A percentile compares a stretch with the other conserved stretches of the same genome.
These are phyloP conservation scores for Aspergillus carlsbadensis DNA, from an alignment of 495 filamentous ascomycete genomes.

Conservation along the genomic window DNA sequence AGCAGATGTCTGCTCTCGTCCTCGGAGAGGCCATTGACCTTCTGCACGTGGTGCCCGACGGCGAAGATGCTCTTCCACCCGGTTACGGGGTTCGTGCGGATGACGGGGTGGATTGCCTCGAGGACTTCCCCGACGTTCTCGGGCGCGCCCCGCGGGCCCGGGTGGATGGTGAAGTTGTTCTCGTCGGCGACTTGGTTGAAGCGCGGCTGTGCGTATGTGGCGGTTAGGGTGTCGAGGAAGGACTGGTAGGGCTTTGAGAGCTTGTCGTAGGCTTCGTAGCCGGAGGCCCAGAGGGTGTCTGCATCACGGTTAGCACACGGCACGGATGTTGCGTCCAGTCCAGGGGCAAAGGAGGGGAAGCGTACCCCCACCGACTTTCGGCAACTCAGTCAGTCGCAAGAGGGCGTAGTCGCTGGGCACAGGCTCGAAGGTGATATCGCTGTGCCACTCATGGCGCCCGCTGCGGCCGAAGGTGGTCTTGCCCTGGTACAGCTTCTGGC, in stretches of 20 bases:
- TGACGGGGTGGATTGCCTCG: slow-evolving; percentile 58
- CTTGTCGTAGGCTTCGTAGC: slow-evolving; percentile 73
- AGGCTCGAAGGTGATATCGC: slow-evolving; percentile 72
- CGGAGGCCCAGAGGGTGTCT: slow-evolving; percentile 66
- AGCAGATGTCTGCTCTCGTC: slow-evolving; percentile 46
- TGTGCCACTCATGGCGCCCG: slow-evolving; percentile 55
- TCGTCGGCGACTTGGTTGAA: slow-evolving; percentile 15
- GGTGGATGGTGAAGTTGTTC: slow-evolving; percentile 47
- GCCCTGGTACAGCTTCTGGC: slow-evolving; percentile 54
- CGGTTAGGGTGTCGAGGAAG: slow-evolving; percentile 64
- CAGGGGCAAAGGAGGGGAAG: not conserved
- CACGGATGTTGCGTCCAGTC: too few species aligned
- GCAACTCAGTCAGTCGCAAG: slow-evolving; percentile 61
- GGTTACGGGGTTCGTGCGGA: slow-evolving; percentile 74
- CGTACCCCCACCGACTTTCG: slow-evolving; percentile 67
- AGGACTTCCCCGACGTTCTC: slow-evolving; percentile 59
- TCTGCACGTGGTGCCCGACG: slow-evolving; percentile 27
- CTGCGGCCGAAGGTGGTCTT: slow-evolving; percentile 24
- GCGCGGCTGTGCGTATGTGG: slow-evolving; percentile 42
- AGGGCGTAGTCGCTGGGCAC: slow-evolving; percentile 67
- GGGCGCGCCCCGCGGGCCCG: slow-evolving; percentile 55
- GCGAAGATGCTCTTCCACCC: slow-evolving; percentile 75
- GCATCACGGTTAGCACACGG: slow-evolving; percentile 22
- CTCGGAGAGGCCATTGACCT: slow-evolving; percentile 18
- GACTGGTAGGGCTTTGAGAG: slow-evolving; percentile 57